Evolutionary conservation across 495 filamentous ascomycete species (phyloP).

Genomic region (Aspergillus asperescens): DNA sequence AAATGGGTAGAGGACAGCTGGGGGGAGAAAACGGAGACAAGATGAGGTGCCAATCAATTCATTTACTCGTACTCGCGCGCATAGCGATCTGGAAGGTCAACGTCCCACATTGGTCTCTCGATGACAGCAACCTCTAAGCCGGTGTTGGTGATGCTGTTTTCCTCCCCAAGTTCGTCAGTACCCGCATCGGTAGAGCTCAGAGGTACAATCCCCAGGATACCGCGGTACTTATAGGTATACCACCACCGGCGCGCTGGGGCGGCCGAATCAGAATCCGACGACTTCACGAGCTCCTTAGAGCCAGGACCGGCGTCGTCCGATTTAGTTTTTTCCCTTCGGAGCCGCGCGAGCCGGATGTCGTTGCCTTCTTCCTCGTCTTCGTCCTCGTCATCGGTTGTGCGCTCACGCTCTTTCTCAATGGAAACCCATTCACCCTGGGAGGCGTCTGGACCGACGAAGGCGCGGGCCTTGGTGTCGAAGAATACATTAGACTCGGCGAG

Average conservation of each 20-base stretch:
- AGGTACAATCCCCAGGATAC: conserved; percentile 82
- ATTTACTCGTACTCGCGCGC: conserved; percentile 59
- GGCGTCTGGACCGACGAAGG: conserved; percentile 37
- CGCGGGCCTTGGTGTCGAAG: conserved; percentile 55
- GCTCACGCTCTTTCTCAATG: conserved; percentile 41
- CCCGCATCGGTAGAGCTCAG: conserved; percentile 35
- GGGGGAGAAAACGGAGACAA: background rate
- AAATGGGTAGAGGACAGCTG: background rate
- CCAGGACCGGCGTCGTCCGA: conserved; percentile 33
- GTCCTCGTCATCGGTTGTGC: conserved; percentile 46
- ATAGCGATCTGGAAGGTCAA: conserved; percentile 72
- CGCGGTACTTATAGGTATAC: conserved; percentile 85
- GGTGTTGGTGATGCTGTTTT: conserved; percentile 17
- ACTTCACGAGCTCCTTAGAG: conserved; percentile 27
- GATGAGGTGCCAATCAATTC: background rate
- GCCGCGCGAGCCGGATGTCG: conserved; percentile 29
- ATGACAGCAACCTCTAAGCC: conserved; percentile 76
- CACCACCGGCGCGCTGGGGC: conserved; percentile 49
- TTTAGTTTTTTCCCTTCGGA: conserved; percentile 26
- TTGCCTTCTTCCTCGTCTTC: conserved; percentile 37
- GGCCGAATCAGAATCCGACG: conserved; percentile 13
- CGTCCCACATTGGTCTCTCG: conserved; percentile 80
- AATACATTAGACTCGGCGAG: conserved; percentile 51
- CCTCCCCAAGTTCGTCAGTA: conserved; percentile 15
- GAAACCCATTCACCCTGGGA: conserved; percentile 39